A percentile compares a stretch with the other conserved stretches of the same genome.
These are phyloP conservation scores for Aspergillus sp. DNA, from an alignment of 2,329 filamentous ascomycete species.

Conservation along the genomic window DNA sequence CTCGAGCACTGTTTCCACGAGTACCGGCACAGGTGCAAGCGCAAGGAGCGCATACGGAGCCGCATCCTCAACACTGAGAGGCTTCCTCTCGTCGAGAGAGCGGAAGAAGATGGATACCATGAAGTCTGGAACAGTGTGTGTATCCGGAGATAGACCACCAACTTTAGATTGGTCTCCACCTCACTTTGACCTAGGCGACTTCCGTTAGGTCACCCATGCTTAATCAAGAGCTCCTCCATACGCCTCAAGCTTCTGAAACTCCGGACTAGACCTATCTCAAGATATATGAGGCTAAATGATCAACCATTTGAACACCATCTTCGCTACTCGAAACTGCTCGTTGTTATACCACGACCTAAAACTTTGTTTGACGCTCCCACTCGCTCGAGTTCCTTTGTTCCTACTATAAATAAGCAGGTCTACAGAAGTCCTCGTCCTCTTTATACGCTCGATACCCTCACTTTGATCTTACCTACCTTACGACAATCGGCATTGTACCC, in stretches of 20 bases:
- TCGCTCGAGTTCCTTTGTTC: neutral
- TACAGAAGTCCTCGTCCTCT: neutral
- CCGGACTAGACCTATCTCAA: neutral
- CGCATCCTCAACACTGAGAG: slow-evolving; percentile 37
- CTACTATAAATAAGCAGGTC: neutral
- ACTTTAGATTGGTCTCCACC: slow-evolving; percentile 40
- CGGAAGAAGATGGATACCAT: slow-evolving; percentile 29
- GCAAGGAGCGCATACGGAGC: slow-evolving; percentile 35
- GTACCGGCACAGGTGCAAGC: slow-evolving; percentile 31
- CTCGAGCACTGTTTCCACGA: slow-evolving; percentile 37
- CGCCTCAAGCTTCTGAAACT: neutral
- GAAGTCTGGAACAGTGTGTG: slow-evolving; percentile 28
- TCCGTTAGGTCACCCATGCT: slow-evolving; percentile 19
- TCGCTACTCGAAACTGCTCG: neutral
- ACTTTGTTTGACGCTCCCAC: neutral
- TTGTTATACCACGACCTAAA: neutral
- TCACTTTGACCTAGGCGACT: slow-evolving; percentile 33
- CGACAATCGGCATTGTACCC: slow-evolving; percentile 4
- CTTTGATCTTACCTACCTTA: neutral
- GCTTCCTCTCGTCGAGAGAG: slow-evolving; percentile 35
- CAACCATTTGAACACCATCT: neutral
- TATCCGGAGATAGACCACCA: slow-evolving; percentile 33
- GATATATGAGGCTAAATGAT: slow-evolving; percentile 11
- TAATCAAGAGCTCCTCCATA: neutral
- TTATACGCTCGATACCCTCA: slow-evolving; percentile 4